Percentiles rank a stretch among this genome's conserved stretches.
Evolutionary conservation across 768 basidiomycete genomes (phyloP).

Genomic region (Tylopilus vinaceipallidus): DNA sequence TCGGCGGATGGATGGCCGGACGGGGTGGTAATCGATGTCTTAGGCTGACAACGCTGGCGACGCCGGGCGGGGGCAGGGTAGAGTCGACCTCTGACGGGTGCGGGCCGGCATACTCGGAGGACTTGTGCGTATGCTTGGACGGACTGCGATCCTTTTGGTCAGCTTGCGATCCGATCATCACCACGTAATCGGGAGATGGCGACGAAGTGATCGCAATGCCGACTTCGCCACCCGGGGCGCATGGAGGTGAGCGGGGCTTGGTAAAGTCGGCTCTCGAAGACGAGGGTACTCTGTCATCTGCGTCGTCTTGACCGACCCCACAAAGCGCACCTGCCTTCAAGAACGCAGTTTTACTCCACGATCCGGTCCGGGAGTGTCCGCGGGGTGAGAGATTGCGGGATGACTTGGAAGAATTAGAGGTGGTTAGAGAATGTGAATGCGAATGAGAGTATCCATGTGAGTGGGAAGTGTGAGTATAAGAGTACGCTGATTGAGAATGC

Average conservation of each 20-base stretch:
- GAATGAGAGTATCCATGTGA: conserved; percentile 33
- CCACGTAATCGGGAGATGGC: conserved; percentile 25
- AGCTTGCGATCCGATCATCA: conserved; percentile 3
- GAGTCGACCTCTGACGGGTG: conserved; percentile 36
- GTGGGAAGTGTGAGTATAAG: conserved; percentile 22
- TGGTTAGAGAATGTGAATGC: conserved; percentile 38
- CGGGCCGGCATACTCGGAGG: conserved; percentile 40
- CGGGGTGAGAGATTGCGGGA: conserved; percentile 19
- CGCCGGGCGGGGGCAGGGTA: conserved; percentile 11
- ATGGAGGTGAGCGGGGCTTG: conserved; percentile 33
- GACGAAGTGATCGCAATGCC: conserved; percentile 46
- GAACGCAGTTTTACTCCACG: conserved; percentile 38
- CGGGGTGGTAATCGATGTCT: conserved; percentile 39
- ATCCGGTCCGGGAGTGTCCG: conserved; percentile 37
- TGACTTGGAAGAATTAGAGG: conserved; percentile 33
- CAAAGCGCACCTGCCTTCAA: conserved; percentile 34
- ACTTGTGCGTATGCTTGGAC: conserved; percentile 20
- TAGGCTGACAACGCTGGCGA: conserved; percentile 30
- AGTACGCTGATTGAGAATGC: conserved; percentile 24
- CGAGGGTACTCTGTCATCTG: conserved; percentile 26
- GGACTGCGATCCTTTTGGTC: conserved; percentile 1
- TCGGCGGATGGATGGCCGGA: conserved; percentile 18
- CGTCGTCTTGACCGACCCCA: conserved; percentile 22
- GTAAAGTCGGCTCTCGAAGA: conserved; percentile 17
- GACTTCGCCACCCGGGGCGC: conserved; percentile 28